Base-by-base conservation (phyloP, 345 rosid genomes). In the Dovyalis caffra region DNA sequence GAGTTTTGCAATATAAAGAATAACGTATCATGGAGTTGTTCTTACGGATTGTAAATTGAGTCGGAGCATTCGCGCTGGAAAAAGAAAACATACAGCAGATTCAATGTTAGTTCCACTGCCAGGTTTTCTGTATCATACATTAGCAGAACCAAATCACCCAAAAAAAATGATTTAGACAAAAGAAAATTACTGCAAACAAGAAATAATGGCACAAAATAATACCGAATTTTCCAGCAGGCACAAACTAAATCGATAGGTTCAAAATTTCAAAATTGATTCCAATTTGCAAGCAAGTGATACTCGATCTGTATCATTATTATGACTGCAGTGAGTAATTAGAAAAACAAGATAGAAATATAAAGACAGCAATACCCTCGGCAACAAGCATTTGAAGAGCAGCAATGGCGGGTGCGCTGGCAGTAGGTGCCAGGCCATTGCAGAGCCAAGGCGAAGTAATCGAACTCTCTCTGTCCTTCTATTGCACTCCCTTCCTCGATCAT, bases 1-100 rank as follows among this genome's bases (percentile, higher is more conserved):
- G 21, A 49, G 72, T 20, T 28, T 76, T 33, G 21, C 8, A 26
- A 53, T 26, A 72, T 26, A 62, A 8, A 18, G 8, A 64, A 32
- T n/a, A n/a, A n/a, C n/a, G n/a, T n/a, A n/a, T n/a, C n/a, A n/a
- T n/a, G n/a, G n/a, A n/a, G n/a, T 26, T 57, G 8, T 73, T 92
- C 97, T 94, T 88, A 92, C 97, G 98, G 78, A 94, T 94, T 26
- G 98, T 94, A 79, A 94, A 94, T 40, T 90, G 91, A 51, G 87
- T 79, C 6, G 93, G 95, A 76, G 95, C 72, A 79, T 85, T 78
- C 16, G 88, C 74, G 79, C 98, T 92, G 93, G 25, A 21, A 23
- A 23, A 71, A 53, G 47, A 16, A 74, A 14, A 60, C 53, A 64
- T 5, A 43, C 14, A 8, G 70, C 12, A 18, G 35, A 26, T 21